Conservation (phyloP, 2,329 filamentous ascomycete genomes). For the Ceratocystis papillata region DNA sequence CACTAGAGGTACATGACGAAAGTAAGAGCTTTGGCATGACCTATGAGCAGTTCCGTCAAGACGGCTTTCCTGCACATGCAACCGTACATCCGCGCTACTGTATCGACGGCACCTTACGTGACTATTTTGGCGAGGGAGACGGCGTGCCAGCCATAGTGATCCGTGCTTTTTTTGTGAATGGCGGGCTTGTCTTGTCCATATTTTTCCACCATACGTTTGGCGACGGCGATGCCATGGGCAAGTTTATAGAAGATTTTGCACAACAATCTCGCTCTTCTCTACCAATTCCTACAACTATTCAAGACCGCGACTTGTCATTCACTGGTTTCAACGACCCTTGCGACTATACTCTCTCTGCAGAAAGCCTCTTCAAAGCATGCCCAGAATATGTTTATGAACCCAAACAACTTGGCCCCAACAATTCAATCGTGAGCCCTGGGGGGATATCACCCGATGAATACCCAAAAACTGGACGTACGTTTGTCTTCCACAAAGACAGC, state of each 20-base stretch:
- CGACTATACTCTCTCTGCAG: background rate
- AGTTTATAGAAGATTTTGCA: slow-evolving; percentile 35
- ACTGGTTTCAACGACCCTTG: slow-evolving; percentile 25
- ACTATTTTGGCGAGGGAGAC: slow-evolving; percentile 6
- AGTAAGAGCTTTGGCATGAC: slow-evolving; percentile 26
- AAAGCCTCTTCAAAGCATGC: slow-evolving; percentile 29
- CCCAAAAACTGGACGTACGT: slow-evolving; percentile 35
- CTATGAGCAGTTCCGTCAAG: slow-evolving; percentile 28
- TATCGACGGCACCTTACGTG: slow-evolving; percentile 18
- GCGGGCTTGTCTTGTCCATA: slow-evolving; percentile 35
- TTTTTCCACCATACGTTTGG: slow-evolving; percentile 36
- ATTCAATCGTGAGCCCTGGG: slow-evolving; percentile 29
- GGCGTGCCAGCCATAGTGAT: slow-evolving; percentile 34
- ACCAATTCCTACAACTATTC: background rate
- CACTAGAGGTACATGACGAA: slow-evolving; percentile 26
- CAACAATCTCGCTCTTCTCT: slow-evolving; percentile 27
- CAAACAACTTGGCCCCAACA: slow-evolving; percentile 31
- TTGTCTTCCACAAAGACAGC: slow-evolving; percentile 32
- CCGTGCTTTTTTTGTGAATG: slow-evolving; percentile 33
- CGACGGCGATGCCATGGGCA: slow-evolving; percentile 34
- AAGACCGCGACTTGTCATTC: slow-evolving; percentile 27
- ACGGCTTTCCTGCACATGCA: slow-evolving; percentile 29
- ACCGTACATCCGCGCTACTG: slow-evolving; percentile 30
- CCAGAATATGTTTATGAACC: slow-evolving; percentile 34
- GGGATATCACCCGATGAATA: slow-evolving; percentile 30